Percentiles rank a stretch among this genome's conserved stretches.
phyloP scores from a whole-genome alignment of 495 filamentous ascomycete species.

The Pyronema omphalodes region DNA sequence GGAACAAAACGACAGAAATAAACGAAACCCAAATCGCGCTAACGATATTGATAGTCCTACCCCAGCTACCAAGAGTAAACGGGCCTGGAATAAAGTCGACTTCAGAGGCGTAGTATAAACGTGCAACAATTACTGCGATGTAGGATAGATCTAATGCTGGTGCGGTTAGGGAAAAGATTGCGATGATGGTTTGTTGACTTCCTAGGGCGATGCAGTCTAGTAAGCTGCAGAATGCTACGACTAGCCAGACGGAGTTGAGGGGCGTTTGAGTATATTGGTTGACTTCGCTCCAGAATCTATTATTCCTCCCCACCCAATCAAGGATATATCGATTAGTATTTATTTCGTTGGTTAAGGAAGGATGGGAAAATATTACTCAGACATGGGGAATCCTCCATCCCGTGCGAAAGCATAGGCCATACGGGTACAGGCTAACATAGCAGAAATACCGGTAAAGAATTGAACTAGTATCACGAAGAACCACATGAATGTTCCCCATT shows the following conservation, averaged over 20 bases:
- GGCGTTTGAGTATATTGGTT: slow-evolving; percentile 42
- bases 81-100: slow-evolving; percentile 47
- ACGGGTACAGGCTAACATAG: slow-evolving; percentile 50
- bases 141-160: slow-evolving; percentile 53
- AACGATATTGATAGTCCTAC: slow-evolving; percentile 38
- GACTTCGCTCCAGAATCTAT: slow-evolving; percentile 38
- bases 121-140: slow-evolving; percentile 47
- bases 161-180: slow-evolving; percentile 54
- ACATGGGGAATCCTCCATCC: slow-evolving; percentile 52
- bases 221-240: slow-evolving; percentile 41
- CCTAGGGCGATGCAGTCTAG: slow-evolving; percentile 54
- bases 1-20: slow-evolving; percentile 50
- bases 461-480: slow-evolving; percentile 51
- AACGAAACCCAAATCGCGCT: slow-evolving; percentile 48
- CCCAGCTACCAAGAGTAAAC: slow-evolving; percentile 44
- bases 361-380: slow-evolving; percentile 27
- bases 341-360: background rate
- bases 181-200: slow-evolving; percentile 43
- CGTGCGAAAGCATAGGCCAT: slow-evolving; percentile 59
- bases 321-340: slow-evolving; percentile 7
- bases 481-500: slow-evolving; percentile 48
- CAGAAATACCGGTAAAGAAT: slow-evolving; percentile 53
- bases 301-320: too few species aligned
- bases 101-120: slow-evolving; percentile 35
- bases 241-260: slow-evolving; percentile 53